Evolutionary conservation across 2,329 filamentous ascomycete genomes (phyloP).

Genomic region (Nigrograna mackinnonii): DNA sequence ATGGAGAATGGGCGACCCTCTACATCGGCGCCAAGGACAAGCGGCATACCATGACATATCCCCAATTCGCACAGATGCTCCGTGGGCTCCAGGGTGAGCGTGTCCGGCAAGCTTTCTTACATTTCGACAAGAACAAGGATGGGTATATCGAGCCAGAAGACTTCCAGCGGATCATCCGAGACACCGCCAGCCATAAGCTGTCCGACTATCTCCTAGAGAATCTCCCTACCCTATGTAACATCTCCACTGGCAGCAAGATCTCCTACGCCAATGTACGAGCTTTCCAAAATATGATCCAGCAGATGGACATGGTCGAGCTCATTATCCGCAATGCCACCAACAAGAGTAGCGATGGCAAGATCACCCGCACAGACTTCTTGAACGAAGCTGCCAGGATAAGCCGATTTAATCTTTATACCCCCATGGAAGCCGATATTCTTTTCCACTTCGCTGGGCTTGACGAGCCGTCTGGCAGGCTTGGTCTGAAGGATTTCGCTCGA

Average conservation of each 20-base stretch:
- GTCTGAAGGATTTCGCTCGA: slow-evolving; percentile 85
- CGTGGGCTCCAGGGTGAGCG: slow-evolving; percentile 94
- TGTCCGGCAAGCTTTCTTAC: slow-evolving; percentile 91
- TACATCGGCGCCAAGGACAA: slow-evolving; percentile 89
- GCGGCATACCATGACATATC: slow-evolving; percentile 90
- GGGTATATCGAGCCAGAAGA: slow-evolving; percentile 95
- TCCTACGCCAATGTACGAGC: slow-evolving; percentile 97
- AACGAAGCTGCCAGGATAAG: slow-evolving; percentile 91
- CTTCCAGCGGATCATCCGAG: slow-evolving; percentile 94
- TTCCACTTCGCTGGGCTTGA: slow-evolving; percentile 98
- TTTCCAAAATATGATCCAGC: slow-evolving; percentile 96
- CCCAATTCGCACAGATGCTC: slow-evolving; percentile 97
- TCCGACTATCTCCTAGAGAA: slow-evolving; percentile 94
- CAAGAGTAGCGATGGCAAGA: slow-evolving; percentile 87
- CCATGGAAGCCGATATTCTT: slow-evolving; percentile 97
- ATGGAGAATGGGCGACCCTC: slow-evolving; percentile 92
- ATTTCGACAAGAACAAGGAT: slow-evolving; percentile 87
- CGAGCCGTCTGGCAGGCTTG: slow-evolving; percentile 82
- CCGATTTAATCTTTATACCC: slow-evolving; percentile 93
- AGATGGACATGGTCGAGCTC: slow-evolving; percentile 96
- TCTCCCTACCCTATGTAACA: slow-evolving; percentile 91
- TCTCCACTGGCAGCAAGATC: slow-evolving; percentile 87
- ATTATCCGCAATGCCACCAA: slow-evolving; percentile 85
- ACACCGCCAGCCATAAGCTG: slow-evolving; percentile 93
- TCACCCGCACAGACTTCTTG: slow-evolving; percentile 90